phyloP scores from a whole-genome alignment of 768 basidiomycete genomes.

The Mycena rebaudengoi region DNA sequence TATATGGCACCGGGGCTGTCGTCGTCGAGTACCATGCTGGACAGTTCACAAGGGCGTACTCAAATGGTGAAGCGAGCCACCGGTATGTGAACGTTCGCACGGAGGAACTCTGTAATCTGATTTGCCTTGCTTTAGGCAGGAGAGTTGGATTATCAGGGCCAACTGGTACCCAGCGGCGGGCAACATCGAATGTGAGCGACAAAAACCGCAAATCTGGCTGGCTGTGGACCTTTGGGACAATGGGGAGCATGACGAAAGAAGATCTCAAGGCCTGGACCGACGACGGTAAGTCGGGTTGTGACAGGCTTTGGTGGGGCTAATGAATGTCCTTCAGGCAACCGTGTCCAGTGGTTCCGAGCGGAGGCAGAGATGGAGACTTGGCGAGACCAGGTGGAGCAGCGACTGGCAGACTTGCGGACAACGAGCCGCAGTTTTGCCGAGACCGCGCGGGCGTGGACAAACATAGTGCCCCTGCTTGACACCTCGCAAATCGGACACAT shows the following conservation, averaged over 20 bases:
- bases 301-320: no score
- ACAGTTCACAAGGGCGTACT: no score
- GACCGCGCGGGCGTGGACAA: not conserved
- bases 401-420: conserved; percentile 1
- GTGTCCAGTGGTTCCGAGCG: conserved; percentile 4
- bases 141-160: no score
- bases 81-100: no score
- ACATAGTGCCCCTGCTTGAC: not conserved
- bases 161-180: no score
- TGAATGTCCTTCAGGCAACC: not conserved
- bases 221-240: not conserved
- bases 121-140: no score
- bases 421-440: not conserved
- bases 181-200: no score
- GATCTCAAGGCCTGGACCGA: not conserved
- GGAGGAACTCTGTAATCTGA: no score
- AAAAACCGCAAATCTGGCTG: conserved; percentile 2
- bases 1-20: no score
- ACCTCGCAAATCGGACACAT: not conserved
- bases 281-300: no score
- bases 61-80: no score
- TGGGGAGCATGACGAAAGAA: not conserved
- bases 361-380: conserved; percentile 10
- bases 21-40: no score
- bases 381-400: conserved; percentile 1